phyloP scores from a whole-genome alignment of 352 stramenopile species.

The Pythium vanterpoolii region DNA sequence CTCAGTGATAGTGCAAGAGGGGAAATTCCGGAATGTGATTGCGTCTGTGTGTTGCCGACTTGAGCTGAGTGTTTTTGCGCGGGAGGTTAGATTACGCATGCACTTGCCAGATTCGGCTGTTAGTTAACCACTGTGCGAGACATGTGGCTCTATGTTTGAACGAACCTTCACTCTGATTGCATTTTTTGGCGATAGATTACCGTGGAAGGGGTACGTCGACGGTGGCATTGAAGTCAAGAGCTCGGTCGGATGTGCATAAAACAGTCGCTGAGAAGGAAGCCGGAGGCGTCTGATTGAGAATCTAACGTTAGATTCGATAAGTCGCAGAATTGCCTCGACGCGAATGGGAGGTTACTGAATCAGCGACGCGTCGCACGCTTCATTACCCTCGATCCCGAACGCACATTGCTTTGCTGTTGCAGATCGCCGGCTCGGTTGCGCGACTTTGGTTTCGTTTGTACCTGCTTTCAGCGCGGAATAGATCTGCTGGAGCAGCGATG shows the following conservation, averaged over 20 bases:
- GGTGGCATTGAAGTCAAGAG: slow-evolving; percentile 17
- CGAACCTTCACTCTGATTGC: slow-evolving; percentile 2
- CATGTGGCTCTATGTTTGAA: neutral
- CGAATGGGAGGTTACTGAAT: too few species aligned
- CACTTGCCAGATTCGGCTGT: slow-evolving; percentile 1
- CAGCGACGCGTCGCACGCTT: neutral
- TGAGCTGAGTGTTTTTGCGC: slow-evolving; percentile 11
- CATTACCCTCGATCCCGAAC: neutral
- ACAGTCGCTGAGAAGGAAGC: slow-evolving; percentile 7
- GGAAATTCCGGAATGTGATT: neutral
- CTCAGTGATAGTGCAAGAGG: neutral
- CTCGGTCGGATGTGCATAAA: slow-evolving; percentile 4
- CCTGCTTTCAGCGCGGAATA: neutral
- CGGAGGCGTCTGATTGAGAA: slow-evolving; percentile 17
- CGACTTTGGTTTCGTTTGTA: neutral
- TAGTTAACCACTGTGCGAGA: slow-evolving; percentile 5
- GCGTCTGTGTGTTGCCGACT: neutral
- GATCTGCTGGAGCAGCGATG: neutral
- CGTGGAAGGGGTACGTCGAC: slow-evolving; percentile 11
- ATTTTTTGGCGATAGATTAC: neutral
- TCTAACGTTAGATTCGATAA: slow-evolving; percentile 27
- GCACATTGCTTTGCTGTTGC: neutral
- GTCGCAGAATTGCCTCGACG: too few species aligned
- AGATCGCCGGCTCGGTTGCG: neutral
- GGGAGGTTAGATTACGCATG: slow-evolving; percentile 3